Base-by-base conservation (phyloP, 2,329 filamentous ascomycete genomes). In the Camillea tinctor region DNA sequence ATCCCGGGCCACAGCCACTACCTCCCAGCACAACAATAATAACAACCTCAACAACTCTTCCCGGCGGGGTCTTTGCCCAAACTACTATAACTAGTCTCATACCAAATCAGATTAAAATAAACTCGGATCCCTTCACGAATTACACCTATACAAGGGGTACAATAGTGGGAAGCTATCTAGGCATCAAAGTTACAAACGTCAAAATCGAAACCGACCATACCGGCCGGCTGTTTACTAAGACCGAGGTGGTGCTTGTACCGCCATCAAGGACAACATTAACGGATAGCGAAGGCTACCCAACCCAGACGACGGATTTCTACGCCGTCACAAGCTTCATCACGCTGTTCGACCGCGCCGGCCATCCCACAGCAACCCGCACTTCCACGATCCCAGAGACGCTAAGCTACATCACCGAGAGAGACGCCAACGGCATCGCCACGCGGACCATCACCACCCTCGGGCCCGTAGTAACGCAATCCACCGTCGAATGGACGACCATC, bases 201-300 rank as follows among this genome's bases (percentile, higher is more conserved):
- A 13, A 9, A 8, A 55, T 56, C 6, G 44, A 59, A 26, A 60
- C 1, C 15, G 65, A 68, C 55, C n/a, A 55, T 3, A 3, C 57
- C 20, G 69, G 69, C 19, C 58, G 60, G 0, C 63, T 2, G 26
- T 9, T 67, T 17, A 70, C 64, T 1, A 54, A 21, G 7, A 69
- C 66, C n/a, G 0, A 23, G 7, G 54, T 65, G 4, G 0, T 65
- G 7, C 48, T 68, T 3, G 19, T 50, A 2, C 21, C 26, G 1
- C 58, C 64, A n/a, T 54, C 49, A 8, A 26, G 53, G 51, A 69
- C 69, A 17, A 65, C 52, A 6, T 55, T 70, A 3, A 61, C 49
- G 20, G 55, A 72, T 52, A 50, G 55, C n/a, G 61, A 67, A 21
- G 69, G 70, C n/a, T 24, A 13, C 8, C 62, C 65, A 17, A 71